phyloP scores from a whole-genome alignment of 202 grass and related monocot species.

The Zoysia matrella region DNA sequence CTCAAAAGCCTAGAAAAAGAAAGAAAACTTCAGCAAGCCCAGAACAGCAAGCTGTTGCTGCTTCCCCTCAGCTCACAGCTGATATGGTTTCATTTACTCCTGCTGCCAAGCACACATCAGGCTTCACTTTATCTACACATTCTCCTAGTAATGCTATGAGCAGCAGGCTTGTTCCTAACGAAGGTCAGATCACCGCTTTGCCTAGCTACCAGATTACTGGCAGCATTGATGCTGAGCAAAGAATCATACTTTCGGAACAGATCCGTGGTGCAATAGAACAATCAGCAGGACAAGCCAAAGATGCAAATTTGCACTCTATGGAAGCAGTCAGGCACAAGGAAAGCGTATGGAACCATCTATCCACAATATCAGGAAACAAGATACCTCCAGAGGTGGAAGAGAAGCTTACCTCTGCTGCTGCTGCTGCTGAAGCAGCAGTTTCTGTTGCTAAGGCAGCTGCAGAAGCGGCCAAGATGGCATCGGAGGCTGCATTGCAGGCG shows the following conservation, averaged over 20 bases:
- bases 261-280: constrained; percentile 66
- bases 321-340: constrained; percentile 72
- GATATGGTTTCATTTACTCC: constrained; percentile 51
- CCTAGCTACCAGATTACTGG: constrained; percentile 58
- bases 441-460: constrained; percentile 93
- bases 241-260: constrained; percentile 63
- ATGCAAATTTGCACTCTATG: constrained; percentile 59
- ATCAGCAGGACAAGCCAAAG: constrained; percentile 67
- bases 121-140: constrained; percentile 61
- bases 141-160: constrained; percentile 57
- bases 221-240: constrained; percentile 46
- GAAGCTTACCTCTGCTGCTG: constrained; percentile 83
- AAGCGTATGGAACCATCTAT: constrained; percentile 74
- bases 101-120: constrained; percentile 43
- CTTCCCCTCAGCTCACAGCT: constrained; percentile 41
- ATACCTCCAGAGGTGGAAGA: constrained; percentile 77
- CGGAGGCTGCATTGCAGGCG: constrained; percentile 79
- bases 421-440: constrained; percentile 80
- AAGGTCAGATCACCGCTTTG: constrained; percentile 52
- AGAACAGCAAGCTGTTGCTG: constrained; percentile 51
- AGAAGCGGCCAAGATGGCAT: constrained; percentile 91
- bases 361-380: constrained; percentile 49
- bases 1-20: constrained; percentile 91
- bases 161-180: constrained; percentile 43
- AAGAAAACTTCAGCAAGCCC: constrained; percentile 73